Evolutionary conservation across 1,284 basidiomycete genomes (phyloP), one percentile per base, ranked within the genome.

Genomic region (Moniliella sp.): DNA sequence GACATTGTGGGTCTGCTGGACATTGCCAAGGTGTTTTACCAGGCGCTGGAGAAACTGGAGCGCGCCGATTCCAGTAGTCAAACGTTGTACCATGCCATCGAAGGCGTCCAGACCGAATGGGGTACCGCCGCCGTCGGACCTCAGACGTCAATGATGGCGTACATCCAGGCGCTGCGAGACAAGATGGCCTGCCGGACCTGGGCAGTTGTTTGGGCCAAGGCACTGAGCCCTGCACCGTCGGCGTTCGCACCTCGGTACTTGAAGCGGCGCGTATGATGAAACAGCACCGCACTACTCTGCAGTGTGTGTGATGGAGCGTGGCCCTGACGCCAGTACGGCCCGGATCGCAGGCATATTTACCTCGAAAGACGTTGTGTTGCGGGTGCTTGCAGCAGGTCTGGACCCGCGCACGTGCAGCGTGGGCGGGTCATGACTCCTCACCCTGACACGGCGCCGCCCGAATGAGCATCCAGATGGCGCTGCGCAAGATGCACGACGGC

Each of bases 11-110:
- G 88, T 55, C 69, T 99, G 8, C 74, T 97, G 39, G 88, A 99
- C 61, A 99, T 99, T 61, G 94, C 91, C 45, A 94, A 81, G 61
- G 88, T 99, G 43, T 99, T 99, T 66, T 86, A 97, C 61, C 91
- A 97, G 62, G 91, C 88, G 13, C 71, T 99, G 23, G 86, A 79
- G 61, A 99, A 97, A 66, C 82, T 99, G 34, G 88, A 99, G 61
- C 80, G 91, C 37, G 83, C 83, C 42, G 93, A 91, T 13, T 78
- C 75, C 18, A 88, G 88, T 2, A 94, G 88, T 0, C 81, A 91
- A 61, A 88, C 93, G 63, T 73, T 99, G 9, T 91, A 91, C 63
- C 77, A 69, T 33, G 88, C 88, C 2, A 78, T 99, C 60, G 86
- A 91, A 33, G 91, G 88, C 34, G 91, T 97, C 14, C 88, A 97